Base-by-base conservation (phyloP, 2,329 filamentous ascomycete species). In the Dactylonectria macrodidyma region DNA sequence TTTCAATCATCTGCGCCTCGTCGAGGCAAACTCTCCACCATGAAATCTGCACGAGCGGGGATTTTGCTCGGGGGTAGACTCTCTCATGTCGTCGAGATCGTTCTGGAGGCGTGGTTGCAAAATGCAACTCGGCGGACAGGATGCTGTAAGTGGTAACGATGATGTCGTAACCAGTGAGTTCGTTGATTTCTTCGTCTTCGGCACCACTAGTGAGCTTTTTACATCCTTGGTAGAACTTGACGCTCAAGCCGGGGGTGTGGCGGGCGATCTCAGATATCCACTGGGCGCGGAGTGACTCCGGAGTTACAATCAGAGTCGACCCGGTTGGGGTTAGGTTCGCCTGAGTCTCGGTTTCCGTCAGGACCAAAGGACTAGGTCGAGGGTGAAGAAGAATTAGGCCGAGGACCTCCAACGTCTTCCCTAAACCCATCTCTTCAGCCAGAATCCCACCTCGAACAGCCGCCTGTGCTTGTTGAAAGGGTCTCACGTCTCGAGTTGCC, bases 1-100 rank as follows among this genome's bases (percentile, higher is more conserved):
- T 95, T 78, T 98, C 95, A 48, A 98, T 91, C 92, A 97, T 97
- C 77, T 99, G 96, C 0, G 95, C 91, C 83, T 91, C 95, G 66
- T 93, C 91, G 1, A 93, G 85, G 61, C 90, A 91, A 1, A 97
- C 89, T 48, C 95, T 88, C 94, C 95, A 98, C 95, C 94, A 98
- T 1, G 87, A 90, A 19, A 98, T 89, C 72, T 93, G 89, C 10
- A 95, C 90, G 7, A 98, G 84, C 0, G 95, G 95, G 5, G 94
- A 96, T 59, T 86, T 91, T 3, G 87, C 86, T 33, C 91, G 87
- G 67, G 90, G 85, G 62, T 93, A 92, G 63, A 88, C 90, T 73
- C 91, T 89, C 62, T 88, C 85, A 8, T 91, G 88, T 59, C 95
- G 87, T 70, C 90, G 87, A 2, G 84, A 80, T 41, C 95, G 91